Evolutionary conservation across 2,329 filamentous ascomycete genomes (phyloP), one percentile per base, ranked within the genome.

Genomic region (Bimuria novae-zelandiae): DNA sequence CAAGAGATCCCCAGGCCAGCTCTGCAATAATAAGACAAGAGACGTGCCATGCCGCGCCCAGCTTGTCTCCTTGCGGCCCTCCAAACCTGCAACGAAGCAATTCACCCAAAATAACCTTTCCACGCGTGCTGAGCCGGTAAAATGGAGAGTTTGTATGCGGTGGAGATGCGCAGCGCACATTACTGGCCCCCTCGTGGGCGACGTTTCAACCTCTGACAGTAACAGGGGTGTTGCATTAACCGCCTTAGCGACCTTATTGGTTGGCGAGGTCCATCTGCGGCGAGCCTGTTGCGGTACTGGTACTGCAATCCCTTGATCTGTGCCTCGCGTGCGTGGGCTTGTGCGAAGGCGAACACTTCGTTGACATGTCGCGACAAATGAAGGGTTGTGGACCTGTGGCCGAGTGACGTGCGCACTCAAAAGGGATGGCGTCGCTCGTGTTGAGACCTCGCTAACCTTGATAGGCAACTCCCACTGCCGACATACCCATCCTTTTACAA

Each of bases 281-380:
- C 49, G 52, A 23, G 30, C 44, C 44, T 58, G 59, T 56, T 56
- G 55, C 56, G 56, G 44, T 19, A 0, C 17, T 48, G 57, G 57
- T 59, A 57, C 62, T 63, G 59, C 35, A 61, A 61, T 63, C 25
- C 55, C 17, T 37, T 5, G 4, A 6, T 7, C 27, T 11, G n/a
- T 46, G 30, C 22, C 19, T 25, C 43, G 44, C 23, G 22, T 7
- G 33, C 44, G 33, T 11, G 27, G 7, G 42, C 30, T 25, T 25
- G 19, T 14, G 14, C n/a, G 30, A 17, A 11, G 42, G 42, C 42
- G 42, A 45, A 11, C 42, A 45, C 17, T 23, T 25, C 12, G 29
- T 14, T 19, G 12, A 2, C 2, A n/a, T n/a, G n/a, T n/a, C n/a
- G n/a, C n/a, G n/a, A n/a, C n/a, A n/a, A n/a, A n/a, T n/a, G n/a